Base-by-base conservation (phyloP, 1,139 yeast genomes). In the Scheffersomyces segobiensis region DNA sequence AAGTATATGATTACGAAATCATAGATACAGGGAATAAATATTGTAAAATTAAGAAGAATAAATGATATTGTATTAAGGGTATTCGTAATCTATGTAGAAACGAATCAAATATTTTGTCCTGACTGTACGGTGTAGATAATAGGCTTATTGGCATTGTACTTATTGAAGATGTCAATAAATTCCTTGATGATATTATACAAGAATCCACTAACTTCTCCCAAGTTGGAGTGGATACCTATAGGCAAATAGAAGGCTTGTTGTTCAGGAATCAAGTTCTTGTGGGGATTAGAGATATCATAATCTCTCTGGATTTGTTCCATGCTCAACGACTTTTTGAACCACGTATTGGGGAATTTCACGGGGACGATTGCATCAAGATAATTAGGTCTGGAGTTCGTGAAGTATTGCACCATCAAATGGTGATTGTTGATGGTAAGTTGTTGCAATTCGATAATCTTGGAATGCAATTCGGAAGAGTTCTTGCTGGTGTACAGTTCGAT, bases 1-100 rank as follows among this genome's bases (percentile, higher is more conserved):
- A 89, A 89, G 75, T 89, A 89, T 67, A 71, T 82, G 75, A 71
- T 65, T 60, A 65, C 54, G 5, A 32, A 32, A 32, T 32, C 42
- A 32, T 32, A 32, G 59, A 56, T 56, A 55, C 58, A 57, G 56
- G 32, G 24, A 18, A 50, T 21, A 8, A 18, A 22, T 18, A 32
- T 32, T 32, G 42, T 32, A 32, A 14, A 12, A 32, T 32, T 32
- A 32, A 32, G 14, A 54, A 55, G 54, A 55, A 49, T 53, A 53
- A 26, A 50, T 46, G 39, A 18, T 8, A 20, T 49, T 55, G 54
- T 14, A 19, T 18, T 20, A 14, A 20, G 17, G n/a, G 18, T n/a
- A n/a, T 20, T 12, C 8, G 49, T 22, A 4, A 10, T 48, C 52
- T 18, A 51, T 32, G n/a, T 17, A 14, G 21, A 6, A 8, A 6